These are phyloP conservation scores for Hygrophorus pudorinus DNA, from an alignment of 768 basidiomycete genomes.

Conservation along the genomic window DNA sequence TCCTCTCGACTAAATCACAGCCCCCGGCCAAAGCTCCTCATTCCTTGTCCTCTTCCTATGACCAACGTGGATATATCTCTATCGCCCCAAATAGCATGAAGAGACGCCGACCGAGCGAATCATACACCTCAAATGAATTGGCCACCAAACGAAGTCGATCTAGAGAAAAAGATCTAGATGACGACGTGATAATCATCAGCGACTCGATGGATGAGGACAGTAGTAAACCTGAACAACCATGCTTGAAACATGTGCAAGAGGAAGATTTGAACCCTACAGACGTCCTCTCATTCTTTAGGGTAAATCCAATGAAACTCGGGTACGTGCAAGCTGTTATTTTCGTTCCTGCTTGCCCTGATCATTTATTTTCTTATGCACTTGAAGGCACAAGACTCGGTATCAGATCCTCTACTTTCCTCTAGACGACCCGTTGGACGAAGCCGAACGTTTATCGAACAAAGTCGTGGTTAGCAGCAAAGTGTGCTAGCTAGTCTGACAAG, in stretches of 20 bases:
- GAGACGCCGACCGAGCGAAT: background rate
- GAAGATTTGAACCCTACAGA: slow-evolving; percentile 20
- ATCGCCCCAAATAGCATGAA: background rate
- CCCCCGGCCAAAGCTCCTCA: background rate
- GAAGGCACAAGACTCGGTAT: slow-evolving; percentile 50
- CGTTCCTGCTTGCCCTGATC: background rate
- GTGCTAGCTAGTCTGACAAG: too few species aligned
- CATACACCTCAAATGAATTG: background rate
- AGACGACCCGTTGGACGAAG: slow-evolving; percentile 45
- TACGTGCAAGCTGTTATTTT: slow-evolving; percentile 1
- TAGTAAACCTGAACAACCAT: background rate
- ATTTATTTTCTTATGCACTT: slow-evolving; percentile 3
- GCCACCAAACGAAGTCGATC: slow-evolving; percentile 2
- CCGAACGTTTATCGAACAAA: slow-evolving; percentile 38
- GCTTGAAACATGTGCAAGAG: slow-evolving; percentile 5
- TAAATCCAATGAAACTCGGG: slow-evolving; percentile 33
- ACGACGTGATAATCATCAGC: slow-evolving; percentile 18
- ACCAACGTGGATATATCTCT: background rate
- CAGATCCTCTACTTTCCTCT: slow-evolving; percentile 83
- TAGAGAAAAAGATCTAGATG: slow-evolving; percentile 17
- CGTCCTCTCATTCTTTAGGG: slow-evolving; percentile 39
- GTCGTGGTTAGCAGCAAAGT: slow-evolving; percentile 40
- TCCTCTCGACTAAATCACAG: background rate
- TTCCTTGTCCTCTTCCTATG: background rate
- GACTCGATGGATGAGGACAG: slow-evolving; percentile 9